phyloP scores from a whole-genome alignment of 306 rosid genomes.

The Biancaea sappan region DNA sequence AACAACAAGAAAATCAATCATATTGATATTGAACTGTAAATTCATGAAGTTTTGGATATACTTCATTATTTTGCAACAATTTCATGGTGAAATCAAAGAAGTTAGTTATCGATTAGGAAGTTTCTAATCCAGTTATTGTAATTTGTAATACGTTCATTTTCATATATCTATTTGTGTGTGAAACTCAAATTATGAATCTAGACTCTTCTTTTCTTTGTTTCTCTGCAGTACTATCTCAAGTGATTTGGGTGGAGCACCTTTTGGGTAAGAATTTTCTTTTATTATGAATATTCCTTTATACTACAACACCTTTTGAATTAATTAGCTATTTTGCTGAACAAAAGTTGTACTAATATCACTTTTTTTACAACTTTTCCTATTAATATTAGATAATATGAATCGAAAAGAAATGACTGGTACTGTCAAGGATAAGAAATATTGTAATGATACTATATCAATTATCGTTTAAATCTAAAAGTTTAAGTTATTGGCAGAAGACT shows the following conservation, averaged over 20 bases:
- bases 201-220: background rate
- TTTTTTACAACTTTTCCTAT: background rate
- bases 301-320: background rate
- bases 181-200: background rate
- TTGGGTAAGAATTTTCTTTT: slow-evolving; percentile 61
- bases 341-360: background rate
- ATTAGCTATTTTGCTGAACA: background rate
- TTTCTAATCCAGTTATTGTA: background rate
- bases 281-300: background rate
- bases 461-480: background rate
- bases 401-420: background rate
- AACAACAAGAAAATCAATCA: background rate
- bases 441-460: background rate
- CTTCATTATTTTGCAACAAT: background rate
- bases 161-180: background rate
- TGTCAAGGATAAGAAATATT: background rate
- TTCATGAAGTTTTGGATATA: background rate
- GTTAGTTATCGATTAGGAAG: background rate
- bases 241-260: slow-evolving; percentile 90
- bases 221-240: slow-evolving; percentile 79
- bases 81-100: background rate
- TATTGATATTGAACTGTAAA: background rate
- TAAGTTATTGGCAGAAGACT: background rate
- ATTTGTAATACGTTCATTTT: background rate
- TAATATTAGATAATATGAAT: background rate